Base-by-base conservation (phyloP, 345 rosid genomes). In the Sisymbrium irio region DNA sequence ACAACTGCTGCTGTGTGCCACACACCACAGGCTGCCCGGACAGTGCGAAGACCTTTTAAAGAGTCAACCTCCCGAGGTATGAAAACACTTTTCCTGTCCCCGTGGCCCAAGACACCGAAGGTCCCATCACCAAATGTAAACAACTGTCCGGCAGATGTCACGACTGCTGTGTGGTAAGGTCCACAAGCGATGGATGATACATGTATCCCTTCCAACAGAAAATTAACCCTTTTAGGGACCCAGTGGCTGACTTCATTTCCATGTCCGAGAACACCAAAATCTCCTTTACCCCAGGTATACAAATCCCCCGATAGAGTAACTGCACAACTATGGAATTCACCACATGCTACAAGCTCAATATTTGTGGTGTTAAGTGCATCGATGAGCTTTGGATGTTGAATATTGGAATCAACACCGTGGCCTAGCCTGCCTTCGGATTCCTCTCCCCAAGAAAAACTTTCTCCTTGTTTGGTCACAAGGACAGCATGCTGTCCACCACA, bases 1-100 rank as follows among this genome's bases (percentile, higher is more conserved):
- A 95, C 91, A 72, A 95, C 89, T 12, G 99, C 99, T 69, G 96
- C 96, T 57, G 90, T 84, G 83, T 89, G 96, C 96, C 96, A 89
- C 46, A 86, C 85, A 71, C 96, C 92, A 79, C 92, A 87, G 51
- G 92, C 82, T 41, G 81, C 89, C 57, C 79, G 77, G 44, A 85
- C 77, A 5, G 88, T 87, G 75, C 83, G 83, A 39, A 86, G 84
- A 36, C 86, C 91, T 65, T 80, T 81, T 58, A 89, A 79, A 25
- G 82, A 79, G 46, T 85, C 85, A 28, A 89, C 92, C 83, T 89
- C 93, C 65, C 91, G 84, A 2, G 96, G 93, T 63, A 77, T 35
- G 56, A 63, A 67, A 41, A 75, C 82, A 73, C 86, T 87, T 61
- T 62, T 70, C 39, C 61, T 80, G 76, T 89, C 92, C 33, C 93